These are phyloP conservation scores for Casuarina glauca DNA, from an alignment of 306 rosid genomes.

Conservation along the genomic window DNA sequence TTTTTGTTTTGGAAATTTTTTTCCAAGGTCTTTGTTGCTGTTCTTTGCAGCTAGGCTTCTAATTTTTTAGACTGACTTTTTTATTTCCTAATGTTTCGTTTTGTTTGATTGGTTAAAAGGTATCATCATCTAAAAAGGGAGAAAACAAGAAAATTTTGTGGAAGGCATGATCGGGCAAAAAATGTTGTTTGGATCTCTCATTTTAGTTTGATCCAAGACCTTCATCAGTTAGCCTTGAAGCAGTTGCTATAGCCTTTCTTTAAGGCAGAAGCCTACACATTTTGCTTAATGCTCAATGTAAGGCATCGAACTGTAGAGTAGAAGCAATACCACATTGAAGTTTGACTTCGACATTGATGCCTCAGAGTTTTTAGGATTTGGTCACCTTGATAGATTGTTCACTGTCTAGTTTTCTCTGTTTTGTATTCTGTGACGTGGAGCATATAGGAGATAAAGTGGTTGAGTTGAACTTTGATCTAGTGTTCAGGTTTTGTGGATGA, in stretches of 20 bases:
- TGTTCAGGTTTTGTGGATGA: conserved; percentile 4
- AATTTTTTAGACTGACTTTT: not conserved
- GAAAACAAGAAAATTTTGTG: not conserved
- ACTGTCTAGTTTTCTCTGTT: not conserved
- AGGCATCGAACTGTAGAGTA: not conserved
- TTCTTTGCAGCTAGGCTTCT: not conserved
- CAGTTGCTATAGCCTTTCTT: not conserved
- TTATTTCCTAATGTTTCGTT: not conserved
- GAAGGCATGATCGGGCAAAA: not conserved
- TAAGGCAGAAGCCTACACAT: not conserved
- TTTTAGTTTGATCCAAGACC: not conserved
- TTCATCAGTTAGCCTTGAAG: not conserved
- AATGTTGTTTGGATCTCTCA: not conserved
- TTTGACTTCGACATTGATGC: conserved; percentile 6
- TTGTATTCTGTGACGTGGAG: not conserved
- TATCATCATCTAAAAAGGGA: not conserved
- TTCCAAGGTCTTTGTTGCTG: not conserved
- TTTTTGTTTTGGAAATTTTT: not conserved
- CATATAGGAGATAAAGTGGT: not conserved
- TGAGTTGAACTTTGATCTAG: not conserved
- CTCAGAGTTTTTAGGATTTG: conserved; percentile 8
- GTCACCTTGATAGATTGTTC: conserved; percentile 13
- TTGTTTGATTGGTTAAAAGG: not conserved
- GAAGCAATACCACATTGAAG: not conserved
- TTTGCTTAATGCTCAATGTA: not conserved